Evolutionary conservation across 805 yeast genomes (phyloP).

Genomic region (Diddensiella santjacobensis): DNA sequence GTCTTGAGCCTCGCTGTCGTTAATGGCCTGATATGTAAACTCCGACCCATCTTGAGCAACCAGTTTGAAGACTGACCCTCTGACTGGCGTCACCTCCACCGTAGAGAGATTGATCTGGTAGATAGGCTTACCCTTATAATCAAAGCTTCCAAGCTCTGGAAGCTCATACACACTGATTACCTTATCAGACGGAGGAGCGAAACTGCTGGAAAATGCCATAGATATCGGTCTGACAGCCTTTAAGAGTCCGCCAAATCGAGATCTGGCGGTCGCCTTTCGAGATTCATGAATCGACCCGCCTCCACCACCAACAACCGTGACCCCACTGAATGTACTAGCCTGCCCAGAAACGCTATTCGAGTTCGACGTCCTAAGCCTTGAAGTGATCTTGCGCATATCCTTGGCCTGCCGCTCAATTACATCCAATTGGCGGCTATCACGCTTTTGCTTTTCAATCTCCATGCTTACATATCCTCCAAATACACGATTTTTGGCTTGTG

Average conservation of each 20-base stretch:
- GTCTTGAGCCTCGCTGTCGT: slow-evolving; percentile 58
- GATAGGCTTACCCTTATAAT: slow-evolving; percentile 47
- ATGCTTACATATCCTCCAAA: slow-evolving; percentile 45
- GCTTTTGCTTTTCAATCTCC: slow-evolving; percentile 49
- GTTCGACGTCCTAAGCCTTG: background rate
- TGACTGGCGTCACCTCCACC: slow-evolving; percentile 31
- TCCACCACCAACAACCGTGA: slow-evolving; percentile 8
- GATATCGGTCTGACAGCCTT: slow-evolving; percentile 40
- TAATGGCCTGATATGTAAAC: slow-evolving; percentile 61
- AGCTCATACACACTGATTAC: slow-evolving; percentile 51
- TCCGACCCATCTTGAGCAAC: slow-evolving; percentile 49
- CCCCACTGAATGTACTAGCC: slow-evolving; percentile 1
- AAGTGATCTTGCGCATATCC: slow-evolving; percentile 16
- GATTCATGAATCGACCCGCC: background rate
- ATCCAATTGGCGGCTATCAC: slow-evolving; percentile 50
- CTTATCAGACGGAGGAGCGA: slow-evolving; percentile 37
- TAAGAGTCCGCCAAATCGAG: slow-evolving; percentile 38
- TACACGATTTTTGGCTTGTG: slow-evolving; percentile 37
- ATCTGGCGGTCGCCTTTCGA: slow-evolving; percentile 18
- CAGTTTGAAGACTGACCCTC: slow-evolving; percentile 37
- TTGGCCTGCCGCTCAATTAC: slow-evolving; percentile 24
- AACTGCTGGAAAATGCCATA: slow-evolving; percentile 31
- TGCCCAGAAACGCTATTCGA: background rate
- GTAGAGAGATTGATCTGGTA: slow-evolving; percentile 44
- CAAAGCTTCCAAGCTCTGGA: slow-evolving; percentile 47